Base-by-base conservation (phyloP, 192 early-diverging fungal genomes). In the Linnemannia exigua region DNA sequence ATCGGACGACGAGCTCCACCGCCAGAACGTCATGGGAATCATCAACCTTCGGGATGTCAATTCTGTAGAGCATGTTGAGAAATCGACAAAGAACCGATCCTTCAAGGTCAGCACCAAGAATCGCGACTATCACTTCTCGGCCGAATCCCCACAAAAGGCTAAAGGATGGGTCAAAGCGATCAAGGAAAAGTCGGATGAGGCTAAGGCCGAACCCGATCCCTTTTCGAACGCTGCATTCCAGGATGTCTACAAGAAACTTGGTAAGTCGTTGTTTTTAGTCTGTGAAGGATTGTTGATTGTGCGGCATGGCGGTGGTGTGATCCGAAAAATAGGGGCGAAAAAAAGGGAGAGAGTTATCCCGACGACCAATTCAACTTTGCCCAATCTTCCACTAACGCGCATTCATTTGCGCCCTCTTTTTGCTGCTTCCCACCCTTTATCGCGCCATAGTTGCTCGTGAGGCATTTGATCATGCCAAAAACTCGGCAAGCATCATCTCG, bases 151-250 rank as follows among this genome's bases (percentile, higher is more conserved):
- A 7, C 75, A 81, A 46, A 80, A 84, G 74, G 77, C 79, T 36
- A 88, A 88, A 63, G 79, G 79, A 5, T 88, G 87, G 87, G 79
- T 88, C 35, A 83, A 88, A 61, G 74, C 82, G 31, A 83, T 88
- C 75, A 69, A 88, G 36, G 77, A 79, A 31, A 84, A 84, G 66
- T 28, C 82, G 5, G 79, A 79, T 6, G 87, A 77, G 28, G 81
- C 87, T 58, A 88, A 88, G 73, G 66, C 71, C 14, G 52, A 67
- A 11, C 35, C 31, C 7, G 78, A 77, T 38, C 81, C 81, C 16
- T 81, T 74, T 17, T 52, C 70, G 12, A 74, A 69, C 37, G 70
- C 81, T 66, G 63, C 80, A 38, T 88, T 81, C 72, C 77, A 84
- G 48, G 87, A 88, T 22, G 76, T 88, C 20, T 88, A 88, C 71